Evolutionary conservation across 1,284 basidiomycete species (phyloP), one percentile per base, ranked within the genome.

Genomic region (Phylloporus sp.): DNA sequence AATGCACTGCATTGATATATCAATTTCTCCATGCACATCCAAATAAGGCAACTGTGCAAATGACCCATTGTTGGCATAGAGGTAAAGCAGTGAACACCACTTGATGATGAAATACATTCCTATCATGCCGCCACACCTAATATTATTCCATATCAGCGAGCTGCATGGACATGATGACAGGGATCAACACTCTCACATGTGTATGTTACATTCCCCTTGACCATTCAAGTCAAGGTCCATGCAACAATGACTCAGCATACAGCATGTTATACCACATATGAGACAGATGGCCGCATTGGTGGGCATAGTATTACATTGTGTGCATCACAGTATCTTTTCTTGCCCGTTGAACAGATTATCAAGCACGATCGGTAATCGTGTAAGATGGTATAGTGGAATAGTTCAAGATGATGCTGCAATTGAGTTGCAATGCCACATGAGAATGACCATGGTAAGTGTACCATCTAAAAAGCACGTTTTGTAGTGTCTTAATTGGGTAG

Each of bases 231-330:
- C 91, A 29, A 80, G 72, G 69, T 96, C 93, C 69, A 85, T 84
- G 76, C 97, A 99, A 74, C 97, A 99, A 71, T 96, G 92, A 68
- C 93, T 94, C 74, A 96, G 94, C 79, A 96, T 87, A 74, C 98
- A 99, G 12, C 94, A 89, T 22, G 92, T 87, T 51, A 89, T 83
- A 2, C 97, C 97, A 71, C 98, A 99, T 57, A 96, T 83, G 64
- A 98, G 78, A 76, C 97, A 99, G 6, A 99, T 87, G 0, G 96
- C 97, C 12, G 94, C 94, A 71, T 95, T 94, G 7, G 84, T 80
- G 0, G 97, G 96, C 11, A 93, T 86, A 0, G 89, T 92, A 53
- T 86, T 83, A 77, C 97, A 99, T 42, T 87, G 85, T 46, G 80
- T 78, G 76, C 98, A 99, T 32, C 84, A 84, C 75, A 93, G 80